phyloP scores from a whole-genome alignment of 805 yeast genomes.

The Diddensiella caesifluorescens region DNA sequence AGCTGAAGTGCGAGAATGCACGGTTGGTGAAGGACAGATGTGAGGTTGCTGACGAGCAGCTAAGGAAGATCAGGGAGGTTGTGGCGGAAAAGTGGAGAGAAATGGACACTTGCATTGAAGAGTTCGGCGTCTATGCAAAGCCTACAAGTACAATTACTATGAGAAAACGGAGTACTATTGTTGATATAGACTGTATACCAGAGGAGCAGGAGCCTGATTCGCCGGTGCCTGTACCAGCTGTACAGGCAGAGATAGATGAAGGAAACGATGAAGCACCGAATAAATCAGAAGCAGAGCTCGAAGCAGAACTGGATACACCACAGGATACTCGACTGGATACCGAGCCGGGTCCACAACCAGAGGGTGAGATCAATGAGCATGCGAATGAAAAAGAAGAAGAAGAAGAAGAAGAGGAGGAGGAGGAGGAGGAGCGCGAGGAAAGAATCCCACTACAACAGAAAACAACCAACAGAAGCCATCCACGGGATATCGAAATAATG shows the following conservation, averaged over 20 bases:
- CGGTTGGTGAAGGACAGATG: conserved; percentile 12
- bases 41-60: conserved; percentile 5
- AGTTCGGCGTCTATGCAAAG: neutral
- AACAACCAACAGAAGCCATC: neutral
- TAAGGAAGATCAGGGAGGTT: conserved; percentile 7
- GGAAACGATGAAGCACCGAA: neutral
- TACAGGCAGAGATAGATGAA: neutral
- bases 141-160: neutral
- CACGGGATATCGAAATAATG: neutral
- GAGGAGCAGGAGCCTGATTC: conserved; percentile 15
- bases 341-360: neutral
- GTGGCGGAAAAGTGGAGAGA: conserved; percentile 15
- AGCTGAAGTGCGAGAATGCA: conserved; percentile 24
- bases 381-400: neutral
- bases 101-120: conserved; percentile 11
- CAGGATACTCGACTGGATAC: neutral
- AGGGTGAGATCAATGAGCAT: neutral
- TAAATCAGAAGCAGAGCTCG: conserved; percentile 6
- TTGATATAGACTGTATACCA: conserved; percentile 7
- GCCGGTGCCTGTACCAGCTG: neutral
- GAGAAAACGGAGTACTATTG: neutral
- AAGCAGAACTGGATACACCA: neutral
- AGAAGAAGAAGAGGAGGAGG: neutral
- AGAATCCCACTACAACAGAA: neutral
- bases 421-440: conserved; percentile 2